Base-by-base conservation (phyloP, 345 rosid species). In the Bretschneidera sinensis region DNA sequence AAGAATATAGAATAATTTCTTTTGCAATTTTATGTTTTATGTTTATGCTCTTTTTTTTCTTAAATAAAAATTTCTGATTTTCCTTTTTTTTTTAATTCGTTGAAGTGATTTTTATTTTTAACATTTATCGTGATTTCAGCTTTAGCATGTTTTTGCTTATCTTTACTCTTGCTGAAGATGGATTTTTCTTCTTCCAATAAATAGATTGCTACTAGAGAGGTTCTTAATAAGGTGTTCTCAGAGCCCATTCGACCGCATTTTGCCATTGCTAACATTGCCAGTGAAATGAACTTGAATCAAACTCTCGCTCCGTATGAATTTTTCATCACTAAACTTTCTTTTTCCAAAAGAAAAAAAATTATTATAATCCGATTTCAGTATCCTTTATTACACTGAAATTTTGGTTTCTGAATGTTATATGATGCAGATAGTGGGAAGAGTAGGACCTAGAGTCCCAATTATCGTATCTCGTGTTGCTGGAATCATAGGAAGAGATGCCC, bases 201-300 rank as follows among this genome's bases (percentile, higher is more conserved):
- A 48, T 54, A 88, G 89, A 68, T 54, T 59, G 96, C 89, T 54
- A 62, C 74, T 52, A 62, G 66, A 52, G 89, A 88, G 75, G 87
- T 81, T 43, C 52, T 83, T 51, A 87, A 81, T 14, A 77, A 85
- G 74, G 87, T 77, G 55, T 75, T 88, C 11, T 73, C 83, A 1
- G 63, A 79, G 67, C 92, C 96, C 0, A 81, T 88, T 48, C 71
- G 80, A 35, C 91, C 92, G 8, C 75, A 83, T 60, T 88, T 88
- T 59, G 85, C 71, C 2, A 71, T 80, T 14, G 85, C 83, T 19
- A 73, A 70, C 28, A 65, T 80, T 53, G 71, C 78, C 25, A 35
- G 53, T 54, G 55, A 48, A 7, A 59, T 63, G 61, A 39, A 60
- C 66, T 78, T 76, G 81, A 65, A 64, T 25, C 51, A 51, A 31